Percentiles rank a stretch among this genome's conserved stretches.
These are phyloP conservation scores for Corrigiola litoralis DNA, from an alignment of 179 eudicot species.

Conservation along the genomic window DNA sequence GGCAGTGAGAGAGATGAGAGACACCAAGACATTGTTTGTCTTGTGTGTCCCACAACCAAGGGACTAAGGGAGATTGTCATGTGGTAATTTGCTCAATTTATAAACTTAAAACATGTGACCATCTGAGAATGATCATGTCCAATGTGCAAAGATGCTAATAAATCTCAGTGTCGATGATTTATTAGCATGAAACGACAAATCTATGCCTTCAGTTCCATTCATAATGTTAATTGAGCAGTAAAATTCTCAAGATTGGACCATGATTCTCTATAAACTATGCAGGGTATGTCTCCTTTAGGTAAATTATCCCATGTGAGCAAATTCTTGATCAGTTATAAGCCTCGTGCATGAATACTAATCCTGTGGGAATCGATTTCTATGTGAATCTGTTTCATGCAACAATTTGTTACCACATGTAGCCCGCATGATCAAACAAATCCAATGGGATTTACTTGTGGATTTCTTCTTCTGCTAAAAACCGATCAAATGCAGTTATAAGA, in stretches of 20 bases:
- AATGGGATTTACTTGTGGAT: too few species aligned
- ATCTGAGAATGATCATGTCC: constrained; percentile 7
- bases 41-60: constrained; percentile 9
- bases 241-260: neutral
- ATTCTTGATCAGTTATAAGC: neutral
- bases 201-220: neutral
- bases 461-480: too few species aligned
- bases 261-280: neutral
- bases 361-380: neutral
- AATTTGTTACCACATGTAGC: neutral
- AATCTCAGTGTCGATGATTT: constrained; percentile 10
- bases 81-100: constrained; percentile 8
- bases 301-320: neutral
- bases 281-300: constrained; percentile 5
- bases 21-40: constrained; percentile 32
- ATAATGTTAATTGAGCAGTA: neutral
- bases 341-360: neutral
- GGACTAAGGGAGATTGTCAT: constrained; percentile 18
- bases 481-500: too few species aligned
- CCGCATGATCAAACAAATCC: neutral
- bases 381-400: neutral
- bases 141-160: constrained; percentile 29
- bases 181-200: constrained; percentile 10
- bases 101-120: neutral
- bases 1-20: constrained; percentile 12